phyloP scores from a whole-genome alignment of 2,329 filamentous ascomycete species.

The Fusarium anguioides region DNA sequence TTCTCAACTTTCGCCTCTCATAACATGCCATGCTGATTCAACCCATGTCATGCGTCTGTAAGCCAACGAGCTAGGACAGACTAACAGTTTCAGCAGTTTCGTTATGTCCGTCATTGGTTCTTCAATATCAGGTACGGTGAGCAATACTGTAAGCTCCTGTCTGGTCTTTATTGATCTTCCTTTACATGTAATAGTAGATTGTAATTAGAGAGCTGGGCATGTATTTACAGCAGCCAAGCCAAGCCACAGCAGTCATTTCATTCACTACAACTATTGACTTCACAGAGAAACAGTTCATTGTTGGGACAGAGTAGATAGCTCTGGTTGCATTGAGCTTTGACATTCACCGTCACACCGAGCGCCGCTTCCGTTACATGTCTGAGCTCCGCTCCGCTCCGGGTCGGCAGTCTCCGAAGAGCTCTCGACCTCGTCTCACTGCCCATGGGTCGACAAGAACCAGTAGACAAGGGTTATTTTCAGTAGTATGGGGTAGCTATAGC shows the following conservation, averaged over 20 bases:
- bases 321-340: background rate
- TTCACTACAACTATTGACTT: too few relatives aligned
- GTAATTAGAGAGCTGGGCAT: background rate
- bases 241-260: background rate
- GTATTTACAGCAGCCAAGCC: background rate
- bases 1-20: slow-evolving; percentile 25
- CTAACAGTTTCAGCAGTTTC: slow-evolving; percentile 5
- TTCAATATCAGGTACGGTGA: background rate
- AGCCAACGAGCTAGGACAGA: slow-evolving; percentile 12
- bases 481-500: too few relatives aligned
- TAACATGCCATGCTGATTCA: slow-evolving; percentile 27
- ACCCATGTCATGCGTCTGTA: slow-evolving; percentile 16
- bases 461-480: background rate
- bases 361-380: background rate
- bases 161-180: accelerated
- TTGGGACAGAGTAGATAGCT: background rate
- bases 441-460: background rate
- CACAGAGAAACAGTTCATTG: background rate
- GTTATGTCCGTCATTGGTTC: slow-evolving; percentile 1
- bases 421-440: background rate
- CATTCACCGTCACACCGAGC: background rate
- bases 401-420: background rate
- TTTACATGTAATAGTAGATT: accelerated
- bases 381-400: background rate
- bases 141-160: background rate